phyloP scores from a whole-genome alignment of 331 rosid genomes.

The Phaseolus coccineus region DNA sequence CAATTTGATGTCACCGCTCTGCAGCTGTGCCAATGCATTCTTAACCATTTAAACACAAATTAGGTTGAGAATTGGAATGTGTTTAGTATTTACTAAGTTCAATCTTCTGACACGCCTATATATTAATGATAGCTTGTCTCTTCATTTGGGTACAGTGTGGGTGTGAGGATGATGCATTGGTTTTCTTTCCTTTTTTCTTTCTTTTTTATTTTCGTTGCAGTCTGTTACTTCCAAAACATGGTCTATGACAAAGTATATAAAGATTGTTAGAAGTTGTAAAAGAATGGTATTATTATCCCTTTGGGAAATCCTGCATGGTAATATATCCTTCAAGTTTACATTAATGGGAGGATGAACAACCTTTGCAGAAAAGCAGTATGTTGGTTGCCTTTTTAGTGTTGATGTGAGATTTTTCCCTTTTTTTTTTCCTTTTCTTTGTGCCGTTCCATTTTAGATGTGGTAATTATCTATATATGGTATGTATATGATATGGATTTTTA shows the following conservation, averaged over 20 bases:
- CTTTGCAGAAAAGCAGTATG: neutral
- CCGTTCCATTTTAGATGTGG: neutral
- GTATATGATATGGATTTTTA: conserved; percentile 27
- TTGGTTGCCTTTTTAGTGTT: neutral
- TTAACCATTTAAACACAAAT: neutral
- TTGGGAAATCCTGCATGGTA: conserved; percentile 13
- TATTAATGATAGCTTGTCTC: conserved; percentile 11
- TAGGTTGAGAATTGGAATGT: conserved; percentile 12
- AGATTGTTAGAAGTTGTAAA: conserved; percentile 32
- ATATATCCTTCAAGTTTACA: conserved; percentile 9
- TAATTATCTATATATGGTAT: conserved; percentile 16
- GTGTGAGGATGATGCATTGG: conserved; percentile 13
- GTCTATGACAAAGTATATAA: neutral
- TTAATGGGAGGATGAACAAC: conserved; percentile 1
- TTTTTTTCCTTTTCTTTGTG: conserved; percentile 9
- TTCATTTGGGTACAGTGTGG: neutral
- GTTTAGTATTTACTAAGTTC: conserved; percentile 12
- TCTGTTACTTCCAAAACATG: neutral
- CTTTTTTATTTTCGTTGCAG: too few relatives aligned
- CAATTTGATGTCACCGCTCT: conserved; percentile 9
- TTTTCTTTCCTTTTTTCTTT: neutral
- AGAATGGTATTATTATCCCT: conserved; percentile 8
- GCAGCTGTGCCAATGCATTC: conserved; percentile 12
- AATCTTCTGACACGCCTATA: conserved; percentile 12
- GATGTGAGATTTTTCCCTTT: neutral